Conservation (phyloP, 371 early-diverging fungal species). For the Rhizomucor pusillus region DNA sequence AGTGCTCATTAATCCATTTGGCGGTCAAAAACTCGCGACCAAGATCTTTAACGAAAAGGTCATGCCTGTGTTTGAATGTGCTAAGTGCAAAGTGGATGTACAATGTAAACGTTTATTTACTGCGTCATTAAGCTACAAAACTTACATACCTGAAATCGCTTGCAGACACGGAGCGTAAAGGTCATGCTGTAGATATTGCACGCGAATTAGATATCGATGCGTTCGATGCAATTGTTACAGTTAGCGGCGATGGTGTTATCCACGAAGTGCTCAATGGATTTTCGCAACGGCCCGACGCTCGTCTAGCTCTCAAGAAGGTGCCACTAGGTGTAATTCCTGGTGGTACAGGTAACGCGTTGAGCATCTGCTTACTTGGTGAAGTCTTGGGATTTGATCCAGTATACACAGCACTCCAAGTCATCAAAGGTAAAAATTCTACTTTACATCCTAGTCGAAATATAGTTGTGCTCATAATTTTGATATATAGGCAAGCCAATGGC, state of each 20-base stretch:
- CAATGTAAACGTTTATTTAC: constrained; percentile 39
- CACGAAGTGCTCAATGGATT: constrained; percentile 82
- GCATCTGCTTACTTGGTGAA: constrained; percentile 55
- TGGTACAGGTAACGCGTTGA: constrained; percentile 61
- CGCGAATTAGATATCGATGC: constrained; percentile 48
- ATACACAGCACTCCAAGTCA: constrained; percentile 50
- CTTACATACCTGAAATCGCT: too few species aligned
- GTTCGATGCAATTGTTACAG: constrained; percentile 62
- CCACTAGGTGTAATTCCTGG: constrained; percentile 68
- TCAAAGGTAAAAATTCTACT: constrained; percentile 44
- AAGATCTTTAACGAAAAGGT: constrained; percentile 58
- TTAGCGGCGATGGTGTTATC: constrained; percentile 81
- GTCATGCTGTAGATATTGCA: constrained; percentile 70
- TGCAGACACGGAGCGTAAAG: constrained; percentile 59
- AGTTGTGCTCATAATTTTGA: not conserved
- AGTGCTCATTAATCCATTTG: constrained; percentile 73
- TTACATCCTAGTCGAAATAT: not conserved
- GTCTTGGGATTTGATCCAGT: constrained; percentile 46
- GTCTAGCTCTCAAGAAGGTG: constrained; percentile 45
- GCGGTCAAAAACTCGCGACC: constrained; percentile 68
- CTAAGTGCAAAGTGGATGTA: constrained; percentile 56
- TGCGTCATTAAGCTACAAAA: not conserved
- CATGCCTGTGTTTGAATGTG: constrained; percentile 63
- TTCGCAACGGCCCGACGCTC: constrained; percentile 62
- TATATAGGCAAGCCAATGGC: constrained; percentile 38